Conservation (phyloP, 345 rosid species). For the Euphorbia lathyris region DNA sequence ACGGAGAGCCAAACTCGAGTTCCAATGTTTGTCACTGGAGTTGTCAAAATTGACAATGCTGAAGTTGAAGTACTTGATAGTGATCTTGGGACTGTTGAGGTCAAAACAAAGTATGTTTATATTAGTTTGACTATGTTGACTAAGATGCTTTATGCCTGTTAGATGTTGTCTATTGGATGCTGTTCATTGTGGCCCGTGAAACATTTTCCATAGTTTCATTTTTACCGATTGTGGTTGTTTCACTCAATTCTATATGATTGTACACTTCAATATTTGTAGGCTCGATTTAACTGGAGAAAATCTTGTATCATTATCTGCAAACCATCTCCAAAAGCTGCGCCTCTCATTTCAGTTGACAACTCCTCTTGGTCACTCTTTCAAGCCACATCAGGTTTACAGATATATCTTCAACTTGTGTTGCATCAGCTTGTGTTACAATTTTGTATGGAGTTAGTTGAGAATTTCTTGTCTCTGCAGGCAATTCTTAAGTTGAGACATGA, state of each 20-base stretch:
- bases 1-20: slow-evolving; percentile 61
- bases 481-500: slow-evolving; percentile 88
- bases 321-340: slow-evolving; percentile 92
- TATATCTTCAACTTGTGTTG: slow-evolving; percentile 9
- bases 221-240: neutral
- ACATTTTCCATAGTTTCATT: neutral
- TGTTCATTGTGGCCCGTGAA: neutral
- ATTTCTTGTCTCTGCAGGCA: slow-evolving; percentile 56
- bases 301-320: slow-evolving; percentile 68
- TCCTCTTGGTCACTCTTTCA: slow-evolving; percentile 63
- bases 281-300: slow-evolving; percentile 65
- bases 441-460: slow-evolving; percentile 18
- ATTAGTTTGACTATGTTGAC: neutral
- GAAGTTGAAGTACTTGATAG: slow-evolving; percentile 83
- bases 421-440: neutral
- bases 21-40: slow-evolving; percentile 61
- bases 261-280: slow-evolving; percentile 31
- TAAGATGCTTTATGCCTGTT: neutral
- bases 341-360: slow-evolving; percentile 67
- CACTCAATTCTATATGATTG: neutral
- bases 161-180: neutral
- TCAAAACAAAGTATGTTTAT: slow-evolving; percentile 58
- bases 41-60: slow-evolving; percentile 56
- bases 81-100: slow-evolving; percentile 72
- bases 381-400: slow-evolving; percentile 85